Evolutionary conservation across 2,329 filamentous ascomycete species (phyloP).

Genomic region (Diaporthe vexans): DNA sequence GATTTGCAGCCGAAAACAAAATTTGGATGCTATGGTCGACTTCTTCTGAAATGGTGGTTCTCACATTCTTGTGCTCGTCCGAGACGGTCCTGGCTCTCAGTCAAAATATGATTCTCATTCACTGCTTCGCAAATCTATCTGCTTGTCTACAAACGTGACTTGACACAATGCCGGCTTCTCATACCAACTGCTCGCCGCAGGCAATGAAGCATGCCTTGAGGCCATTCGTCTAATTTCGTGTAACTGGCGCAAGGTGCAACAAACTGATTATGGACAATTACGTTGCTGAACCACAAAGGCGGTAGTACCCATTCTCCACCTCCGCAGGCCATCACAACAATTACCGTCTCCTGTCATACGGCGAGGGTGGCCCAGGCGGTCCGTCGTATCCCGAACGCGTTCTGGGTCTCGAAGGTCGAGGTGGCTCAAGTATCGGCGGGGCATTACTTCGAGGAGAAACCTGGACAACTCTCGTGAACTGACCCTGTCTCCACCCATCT

Average conservation of each 20-base stretch:
- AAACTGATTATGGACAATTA: not conserved
- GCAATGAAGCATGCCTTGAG: not conserved
- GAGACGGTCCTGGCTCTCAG: not conserved
- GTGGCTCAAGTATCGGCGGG: conserved; percentile 28
- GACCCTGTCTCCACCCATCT: conserved; percentile 22
- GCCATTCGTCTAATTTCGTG: not conserved
- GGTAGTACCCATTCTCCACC: too few species aligned
- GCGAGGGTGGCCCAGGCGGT: conserved; percentile 14
- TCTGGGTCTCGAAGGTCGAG: conserved; percentile 25
- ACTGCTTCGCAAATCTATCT: not conserved
- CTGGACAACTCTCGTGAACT: conserved; percentile 8
- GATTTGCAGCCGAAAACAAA: not conserved
- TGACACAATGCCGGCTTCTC: too few species aligned
- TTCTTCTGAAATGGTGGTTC: conserved; percentile 1
- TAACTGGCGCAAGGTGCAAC: too few species aligned
- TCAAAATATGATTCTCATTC: conserved; percentile 28
- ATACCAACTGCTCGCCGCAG: not conserved
- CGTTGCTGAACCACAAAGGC: not conserved
- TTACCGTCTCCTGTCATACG: conserved; percentile 23
- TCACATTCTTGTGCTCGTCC: conserved; percentile 2
- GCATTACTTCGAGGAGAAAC: conserved; percentile 2
- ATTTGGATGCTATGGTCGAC: not conserved
- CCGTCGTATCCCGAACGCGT: conserved; percentile 32
- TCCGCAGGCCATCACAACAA: not conserved
- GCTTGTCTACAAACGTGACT: not conserved